A percentile compares a stretch with the other conserved stretches of the same genome.
Evolutionary conservation across 2,329 filamentous ascomycete genomes (phyloP).

Genomic region (Anisogramma anomala): DNA sequence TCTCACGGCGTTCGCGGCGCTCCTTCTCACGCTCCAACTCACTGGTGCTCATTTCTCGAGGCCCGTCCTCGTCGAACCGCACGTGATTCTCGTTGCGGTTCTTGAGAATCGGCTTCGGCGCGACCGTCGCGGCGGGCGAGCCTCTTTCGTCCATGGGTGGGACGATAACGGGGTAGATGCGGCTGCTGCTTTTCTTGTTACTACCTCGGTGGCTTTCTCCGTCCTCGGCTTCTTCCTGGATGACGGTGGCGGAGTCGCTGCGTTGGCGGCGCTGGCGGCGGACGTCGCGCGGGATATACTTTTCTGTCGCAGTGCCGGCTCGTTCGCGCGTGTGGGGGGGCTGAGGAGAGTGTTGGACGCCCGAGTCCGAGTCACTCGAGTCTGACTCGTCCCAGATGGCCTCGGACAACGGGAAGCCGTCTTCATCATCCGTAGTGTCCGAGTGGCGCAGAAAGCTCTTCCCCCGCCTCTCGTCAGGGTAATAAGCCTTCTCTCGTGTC

Average conservation of each 20-base stretch:
- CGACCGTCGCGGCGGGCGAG: slow-evolving; percentile 25
- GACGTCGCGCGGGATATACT: slow-evolving; percentile 12
- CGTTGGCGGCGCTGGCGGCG: slow-evolving; percentile 14
- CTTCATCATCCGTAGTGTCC: slow-evolving; percentile 12
- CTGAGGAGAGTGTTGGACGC: neutral
- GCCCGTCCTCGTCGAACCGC: slow-evolving; percentile 36
- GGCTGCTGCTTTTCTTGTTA: slow-evolving; percentile 20
- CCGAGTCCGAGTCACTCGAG: slow-evolving; percentile 17
- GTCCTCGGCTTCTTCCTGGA: slow-evolving; percentile 22
- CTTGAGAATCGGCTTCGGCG: slow-evolving; percentile 49
- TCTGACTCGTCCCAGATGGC: slow-evolving; percentile 22
- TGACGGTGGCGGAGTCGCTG: slow-evolving; percentile 25
- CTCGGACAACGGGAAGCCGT: slow-evolving; percentile 17
- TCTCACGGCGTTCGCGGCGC: slow-evolving; percentile 7
- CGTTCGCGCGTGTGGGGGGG: slow-evolving; percentile 4
- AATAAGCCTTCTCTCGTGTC: neutral
- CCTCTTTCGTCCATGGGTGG: slow-evolving; percentile 22
- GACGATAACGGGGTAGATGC: slow-evolving; percentile 33
- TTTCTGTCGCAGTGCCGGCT: slow-evolving; percentile 12
- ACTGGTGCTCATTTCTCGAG: slow-evolving; percentile 29
- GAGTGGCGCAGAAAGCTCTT: slow-evolving; percentile 11
- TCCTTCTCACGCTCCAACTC: slow-evolving; percentile 20
- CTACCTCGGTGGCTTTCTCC: slow-evolving; percentile 14
- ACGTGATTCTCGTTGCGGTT: slow-evolving; percentile 48
- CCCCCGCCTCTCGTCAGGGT: slow-evolving; percentile 8